Evolutionary conservation across 2,329 filamentous ascomycete species (phyloP), one percentile per base, ranked within the genome.

Genomic region (Plenodomus tracheiphilus): DNA sequence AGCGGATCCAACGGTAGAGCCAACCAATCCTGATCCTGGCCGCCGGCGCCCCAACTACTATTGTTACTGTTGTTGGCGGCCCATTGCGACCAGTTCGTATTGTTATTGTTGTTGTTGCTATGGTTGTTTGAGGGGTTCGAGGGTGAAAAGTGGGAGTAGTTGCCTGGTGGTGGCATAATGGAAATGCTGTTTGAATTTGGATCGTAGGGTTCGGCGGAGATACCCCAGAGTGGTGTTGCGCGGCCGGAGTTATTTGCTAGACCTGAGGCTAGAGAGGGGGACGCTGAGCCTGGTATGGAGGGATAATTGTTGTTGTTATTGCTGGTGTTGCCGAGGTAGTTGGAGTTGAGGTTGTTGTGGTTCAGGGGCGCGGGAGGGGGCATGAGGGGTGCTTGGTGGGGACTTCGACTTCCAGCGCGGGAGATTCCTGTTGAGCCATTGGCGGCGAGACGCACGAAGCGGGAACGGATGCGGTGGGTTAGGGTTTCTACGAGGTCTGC

Each of bases 401-500:
- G 69, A 3, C 59, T 61, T 35, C 58, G 51, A 18, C 60, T 65
- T 18, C 62, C 64, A 1, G 64, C 62, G 36, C 71, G 62, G 5
- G 72, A 75, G n/a, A 80, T 75, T 8, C 63, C 66, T 6, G 58
- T 56, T 15, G 64, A 66, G 39, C 79, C 78, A 45, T 74, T 75
- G 4, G 79, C 79, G 8, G 79, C 75, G 49, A 85, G 80, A 21
- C 81, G 80, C 18, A 85, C 75, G 61, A 94, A 90, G 6, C 88
- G 82, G 59, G 86, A 85, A 45, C 88, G 83, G 54, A 93, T 79
- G 19, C 88, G 81, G 51, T 86, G 85, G 0, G 88, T 91, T 35
- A 94, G 75, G 1, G 86, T 89, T 62, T 91, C 86, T n/a, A 93
- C 82, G 40, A 93, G 81, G 62, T 92, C 88, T 16, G 89, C 88